Base-by-base conservation (phyloP, 768 basidiomycete species). In the Rhodotorula paludigena region DNA sequence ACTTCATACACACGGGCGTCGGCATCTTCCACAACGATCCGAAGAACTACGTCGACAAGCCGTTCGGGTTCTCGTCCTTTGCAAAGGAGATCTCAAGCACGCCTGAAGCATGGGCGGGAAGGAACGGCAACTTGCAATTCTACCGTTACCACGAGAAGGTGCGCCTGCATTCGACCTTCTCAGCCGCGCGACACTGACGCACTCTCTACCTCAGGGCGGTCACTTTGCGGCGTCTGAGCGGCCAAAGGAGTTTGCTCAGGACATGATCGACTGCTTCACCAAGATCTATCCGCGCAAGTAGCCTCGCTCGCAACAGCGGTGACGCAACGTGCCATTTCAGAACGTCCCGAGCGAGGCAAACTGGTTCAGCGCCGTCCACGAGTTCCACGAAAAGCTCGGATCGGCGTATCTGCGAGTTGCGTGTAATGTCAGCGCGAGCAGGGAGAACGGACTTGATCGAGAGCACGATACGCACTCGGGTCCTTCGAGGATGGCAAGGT, bases 21-120 rank as follows among this genome's bases (percentile, higher is more conserved):
- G 57, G 57, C 25, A 41, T 38, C 4, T 32, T 66, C 30, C 56
- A 59, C 63, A 61, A 58, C 32, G 61, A 67, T 53, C 21, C 44
- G 2, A 28, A 47, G 14, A 36, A 64, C 56, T 55, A 38, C 54
- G 57, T 68, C 35, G n/a, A 62, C 9, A 65, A 73, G 28, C 73
- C 68, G 9, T 60, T 71, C 32, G 69, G 73, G n/a, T 71, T 44
- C 63, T 64, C 63, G 21, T 49, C 56, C 11, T 71, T 65, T 49
- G 45, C 41, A 3, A 33, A 51, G 12, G 69, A 73, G 56, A 62
- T 68, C 54, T 53, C 47, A 2, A 42, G 60, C 25, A 64, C 65
- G 6, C 72, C 72, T 30, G 59, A 63, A 33, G 56, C 58, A 0
- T 67, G 64, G 68, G 56, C 59, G 0, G 65, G 57, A 0, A 36